A percentile compares a stretch with the other conserved stretches of the same genome.
Conservation (phyloP, 108 stramenopile species). For the Conticribra guillardii region DNA sequence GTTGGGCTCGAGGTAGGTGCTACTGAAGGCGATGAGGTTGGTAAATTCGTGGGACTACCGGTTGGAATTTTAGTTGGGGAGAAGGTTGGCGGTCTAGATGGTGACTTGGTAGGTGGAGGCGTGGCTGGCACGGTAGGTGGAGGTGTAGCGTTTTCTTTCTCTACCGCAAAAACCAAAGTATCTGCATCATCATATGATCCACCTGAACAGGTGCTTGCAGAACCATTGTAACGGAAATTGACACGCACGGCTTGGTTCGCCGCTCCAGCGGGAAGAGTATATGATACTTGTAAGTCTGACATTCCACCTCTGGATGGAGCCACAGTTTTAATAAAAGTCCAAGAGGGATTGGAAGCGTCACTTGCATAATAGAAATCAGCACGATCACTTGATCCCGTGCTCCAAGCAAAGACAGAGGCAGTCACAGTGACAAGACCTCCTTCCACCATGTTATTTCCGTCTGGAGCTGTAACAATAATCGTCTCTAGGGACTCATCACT, state of each 20-base stretch:
- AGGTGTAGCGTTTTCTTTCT: too few species aligned
- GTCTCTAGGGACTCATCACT: slow-evolving; percentile 26
- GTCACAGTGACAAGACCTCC: slow-evolving; percentile 3
- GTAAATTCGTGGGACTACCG: too few species aligned
- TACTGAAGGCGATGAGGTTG: too few species aligned
- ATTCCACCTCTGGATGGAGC: background rate
- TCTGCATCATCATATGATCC: slow-evolving; percentile 26
- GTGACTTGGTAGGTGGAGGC: too few species aligned
- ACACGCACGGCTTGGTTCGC: slow-evolving; percentile 18
- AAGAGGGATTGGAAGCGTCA: slow-evolving; percentile 12
- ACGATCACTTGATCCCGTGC: background rate
- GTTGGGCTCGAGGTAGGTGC: too few species aligned
- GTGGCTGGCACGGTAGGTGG: too few species aligned
- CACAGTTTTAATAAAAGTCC: slow-evolving; percentile 3
- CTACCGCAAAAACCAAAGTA: slow-evolving; percentile 25
- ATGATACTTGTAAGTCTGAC: background rate
- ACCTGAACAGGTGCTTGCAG: background rate
- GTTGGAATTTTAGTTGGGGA: too few species aligned
- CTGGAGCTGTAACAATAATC: slow-evolving; percentile 7
- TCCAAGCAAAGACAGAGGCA: slow-evolving; percentile 11
- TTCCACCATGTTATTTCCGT: slow-evolving; percentile 8
- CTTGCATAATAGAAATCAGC: slow-evolving; percentile 21
- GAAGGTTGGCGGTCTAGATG: too few species aligned
- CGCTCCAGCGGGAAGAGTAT: slow-evolving; percentile 6
- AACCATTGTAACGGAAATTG: slow-evolving; percentile 18